Percentiles rank a stretch among this genome's conserved stretches.
Evolutionary conservation across 2,329 filamentous ascomycete genomes (phyloP).

Genomic region (Colletotrichum sp.): DNA sequence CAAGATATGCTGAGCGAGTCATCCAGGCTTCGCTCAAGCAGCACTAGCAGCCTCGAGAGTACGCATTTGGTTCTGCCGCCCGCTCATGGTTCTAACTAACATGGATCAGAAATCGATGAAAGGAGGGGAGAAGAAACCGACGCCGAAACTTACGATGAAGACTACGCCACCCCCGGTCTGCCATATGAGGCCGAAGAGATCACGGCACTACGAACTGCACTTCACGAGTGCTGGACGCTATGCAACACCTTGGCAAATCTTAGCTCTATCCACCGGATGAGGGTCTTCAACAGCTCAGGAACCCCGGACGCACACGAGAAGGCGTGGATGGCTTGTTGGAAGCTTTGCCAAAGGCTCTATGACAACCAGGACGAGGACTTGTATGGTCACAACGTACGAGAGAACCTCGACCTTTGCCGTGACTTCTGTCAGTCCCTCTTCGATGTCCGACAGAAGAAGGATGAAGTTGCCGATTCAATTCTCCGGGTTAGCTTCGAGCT

Average conservation of each 20-base stretch:
- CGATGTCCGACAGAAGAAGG: conserved; percentile 78
- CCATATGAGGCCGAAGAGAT: conserved; percentile 64
- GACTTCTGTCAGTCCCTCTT: conserved; percentile 94
- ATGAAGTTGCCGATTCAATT: conserved; percentile 84
- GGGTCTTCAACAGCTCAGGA: conserved; percentile 77
- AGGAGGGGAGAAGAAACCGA: conserved; percentile 59
- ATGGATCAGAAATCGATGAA: conserved; percentile 56
- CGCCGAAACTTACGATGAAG: conserved; percentile 59
- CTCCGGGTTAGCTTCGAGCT: conserved; percentile 92
- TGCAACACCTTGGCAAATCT: conserved; percentile 89
- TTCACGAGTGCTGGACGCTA: conserved; percentile 91
- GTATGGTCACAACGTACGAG: conserved; percentile 68
- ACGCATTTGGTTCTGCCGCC: conserved; percentile 28
- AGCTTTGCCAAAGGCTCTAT: conserved; percentile 87
- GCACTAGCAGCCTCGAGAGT: conserved; percentile 81
- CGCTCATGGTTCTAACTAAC: conserved; percentile 35
- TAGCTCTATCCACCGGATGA: conserved; percentile 81
- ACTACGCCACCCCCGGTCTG: conserved; percentile 46
- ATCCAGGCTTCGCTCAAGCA: conserved; percentile 66
- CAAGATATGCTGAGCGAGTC: conserved; percentile 70
- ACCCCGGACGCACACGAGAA: conserved; percentile 81
- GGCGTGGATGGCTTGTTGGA: conserved; percentile 95
- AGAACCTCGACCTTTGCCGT: conserved; percentile 84
- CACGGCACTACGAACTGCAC: conserved; percentile 72
- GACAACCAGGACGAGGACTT: conserved; percentile 76